Evolutionary conservation across 495 filamentous ascomycete species (phyloP).

Genomic region (Lichina pygmaea): DNA sequence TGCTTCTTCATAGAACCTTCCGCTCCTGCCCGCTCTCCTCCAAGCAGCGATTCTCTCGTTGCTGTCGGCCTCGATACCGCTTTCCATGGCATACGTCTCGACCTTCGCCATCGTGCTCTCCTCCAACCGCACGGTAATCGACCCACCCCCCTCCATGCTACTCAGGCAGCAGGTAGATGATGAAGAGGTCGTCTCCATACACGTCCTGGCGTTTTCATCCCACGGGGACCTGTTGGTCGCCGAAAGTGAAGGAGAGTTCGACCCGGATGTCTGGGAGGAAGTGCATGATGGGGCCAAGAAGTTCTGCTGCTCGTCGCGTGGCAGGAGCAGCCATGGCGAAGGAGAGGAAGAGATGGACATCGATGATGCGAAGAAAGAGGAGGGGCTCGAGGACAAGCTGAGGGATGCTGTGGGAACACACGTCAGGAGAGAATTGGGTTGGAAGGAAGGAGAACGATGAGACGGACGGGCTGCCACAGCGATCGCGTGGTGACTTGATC

Average conservation of each 20-base stretch:
- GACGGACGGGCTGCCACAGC: too few species aligned
- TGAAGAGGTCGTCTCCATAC: slow-evolving; percentile 33
- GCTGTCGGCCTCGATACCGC: slow-evolving; percentile 45
- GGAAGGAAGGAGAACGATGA: too few species aligned
- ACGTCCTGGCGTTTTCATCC: slow-evolving; percentile 54
- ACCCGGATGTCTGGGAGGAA: slow-evolving; percentile 47
- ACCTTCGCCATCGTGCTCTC: slow-evolving; percentile 27
- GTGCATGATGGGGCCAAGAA: slow-evolving; percentile 33
- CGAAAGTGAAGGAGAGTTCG: slow-evolving; percentile 62
- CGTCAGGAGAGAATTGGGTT: too few species aligned
- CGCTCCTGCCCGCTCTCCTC: slow-evolving; percentile 45
- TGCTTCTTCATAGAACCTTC: slow-evolving; percentile 27
- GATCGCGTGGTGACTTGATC: too few species aligned
- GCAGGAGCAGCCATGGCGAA: slow-evolving; percentile 18
- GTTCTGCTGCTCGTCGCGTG: slow-evolving; percentile 23
- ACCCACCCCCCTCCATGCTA: slow-evolving; percentile 6
- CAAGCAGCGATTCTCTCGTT: slow-evolving; percentile 50
- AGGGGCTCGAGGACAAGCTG: too few species aligned
- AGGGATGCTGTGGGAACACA: too few species aligned
- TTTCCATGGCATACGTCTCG: slow-evolving; percentile 40
- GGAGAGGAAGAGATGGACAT: slow-evolving; percentile 7
- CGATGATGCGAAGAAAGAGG: neutral
- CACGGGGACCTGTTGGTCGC: slow-evolving; percentile 46
- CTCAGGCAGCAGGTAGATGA: slow-evolving; percentile 29
- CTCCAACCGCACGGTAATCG: slow-evolving; percentile 19